phyloP scores from a whole-genome alignment of 306 rosid genomes.

The Lathyrus aphaca region DNA sequence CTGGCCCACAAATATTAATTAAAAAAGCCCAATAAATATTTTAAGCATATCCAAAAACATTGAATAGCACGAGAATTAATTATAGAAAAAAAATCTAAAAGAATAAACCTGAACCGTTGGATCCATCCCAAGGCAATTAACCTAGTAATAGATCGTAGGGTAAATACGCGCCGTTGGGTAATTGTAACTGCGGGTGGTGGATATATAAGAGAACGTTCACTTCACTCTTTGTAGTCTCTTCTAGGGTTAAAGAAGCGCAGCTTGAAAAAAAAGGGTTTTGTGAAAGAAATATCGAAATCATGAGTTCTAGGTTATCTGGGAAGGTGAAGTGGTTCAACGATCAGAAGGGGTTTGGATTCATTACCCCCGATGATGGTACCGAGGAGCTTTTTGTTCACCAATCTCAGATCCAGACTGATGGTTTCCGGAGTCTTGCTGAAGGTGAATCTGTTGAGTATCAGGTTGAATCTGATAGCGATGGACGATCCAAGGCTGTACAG shows the following conservation, averaged over 20 bases:
- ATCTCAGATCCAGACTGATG: slow-evolving; percentile 73
- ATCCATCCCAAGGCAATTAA: background rate
- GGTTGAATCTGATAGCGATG: slow-evolving; percentile 60
- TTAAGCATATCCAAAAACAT: background rate
- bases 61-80: background rate
- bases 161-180: background rate
- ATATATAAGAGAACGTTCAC: background rate
- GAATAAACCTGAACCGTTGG: background rate
- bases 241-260: slow-evolving; percentile 29
- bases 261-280: background rate
- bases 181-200: background rate
- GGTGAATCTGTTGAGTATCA: slow-evolving; percentile 77
- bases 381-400: slow-evolving; percentile 89
- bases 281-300: slow-evolving; percentile 1
- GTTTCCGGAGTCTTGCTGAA: slow-evolving; percentile 78
- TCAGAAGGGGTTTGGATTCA: slow-evolving; percentile 85
- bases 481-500: slow-evolving; percentile 85
- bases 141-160: background rate
- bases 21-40: slow-evolving; percentile 23
- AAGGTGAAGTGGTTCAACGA: slow-evolving; percentile 96
- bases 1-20: slow-evolving; percentile 14
- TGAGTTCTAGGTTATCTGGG: slow-evolving; percentile 63
- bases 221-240: background rate
- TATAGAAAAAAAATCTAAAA: background rate
- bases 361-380: slow-evolving; percentile 75